Percentiles rank a stretch among this genome's conserved stretches.
Evolutionary conservation across 2,329 filamentous ascomycete species (phyloP).

Genomic region (Thielaviopsis punctulata): DNA sequence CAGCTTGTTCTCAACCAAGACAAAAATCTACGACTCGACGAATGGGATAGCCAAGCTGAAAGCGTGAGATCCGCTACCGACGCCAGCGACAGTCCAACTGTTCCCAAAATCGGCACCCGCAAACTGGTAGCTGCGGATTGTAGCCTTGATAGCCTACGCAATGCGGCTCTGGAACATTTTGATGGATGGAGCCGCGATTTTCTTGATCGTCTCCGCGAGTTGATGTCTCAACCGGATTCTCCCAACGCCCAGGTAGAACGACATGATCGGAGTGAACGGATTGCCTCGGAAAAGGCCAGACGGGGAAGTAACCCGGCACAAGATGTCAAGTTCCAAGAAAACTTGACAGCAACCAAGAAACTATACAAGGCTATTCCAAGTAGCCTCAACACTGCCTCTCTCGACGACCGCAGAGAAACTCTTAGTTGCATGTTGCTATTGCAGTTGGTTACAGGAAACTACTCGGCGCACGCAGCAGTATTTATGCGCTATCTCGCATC

Average conservation of each 20-base stretch:
- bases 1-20: constrained; percentile 27
- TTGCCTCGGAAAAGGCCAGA: constrained; percentile 14
- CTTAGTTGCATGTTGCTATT: constrained; percentile 55
- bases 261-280: constrained; percentile 25
- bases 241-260: constrained; percentile 30
- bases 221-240: constrained; percentile 15
- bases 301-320: constrained; percentile 20
- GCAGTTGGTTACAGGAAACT: constrained; percentile 54
- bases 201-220: constrained; percentile 7
- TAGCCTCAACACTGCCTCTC: constrained; percentile 37
- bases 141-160: constrained; percentile 12
- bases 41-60: constrained; percentile 11
- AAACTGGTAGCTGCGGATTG: neutral
- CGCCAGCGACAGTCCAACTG: constrained; percentile 3
- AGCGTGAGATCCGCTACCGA: constrained; percentile 8
- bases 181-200: constrained; percentile 10
- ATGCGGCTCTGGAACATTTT: constrained; percentile 8
- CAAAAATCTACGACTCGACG: constrained; percentile 13
- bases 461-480: constrained; percentile 55
- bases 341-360: constrained; percentile 28
- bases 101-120: constrained; percentile 9
- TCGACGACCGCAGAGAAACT: constrained; percentile 42
- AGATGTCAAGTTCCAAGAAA: constrained; percentile 17
- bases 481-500: constrained; percentile 52
- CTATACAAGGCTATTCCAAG: constrained; percentile 37